These are phyloP conservation scores for Citrus maxima DNA, from an alignment of 345 rosid genomes.

Conservation along the genomic window DNA sequence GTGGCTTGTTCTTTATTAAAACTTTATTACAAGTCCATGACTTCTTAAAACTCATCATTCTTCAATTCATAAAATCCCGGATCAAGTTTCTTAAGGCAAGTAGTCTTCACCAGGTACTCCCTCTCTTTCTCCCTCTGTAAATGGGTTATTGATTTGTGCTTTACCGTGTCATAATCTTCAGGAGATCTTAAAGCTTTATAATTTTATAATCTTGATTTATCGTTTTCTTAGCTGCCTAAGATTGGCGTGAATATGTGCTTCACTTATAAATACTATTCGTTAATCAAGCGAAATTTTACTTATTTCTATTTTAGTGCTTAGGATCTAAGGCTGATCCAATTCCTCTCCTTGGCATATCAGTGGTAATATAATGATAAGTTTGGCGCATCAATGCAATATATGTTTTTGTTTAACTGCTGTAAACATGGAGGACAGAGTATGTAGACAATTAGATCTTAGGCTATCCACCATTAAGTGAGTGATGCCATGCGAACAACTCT, in stretches of 20 bases:
- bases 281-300: not conserved
- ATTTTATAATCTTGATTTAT: not conserved
- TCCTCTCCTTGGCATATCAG: not conserved
- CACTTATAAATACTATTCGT: not conserved
- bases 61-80: not conserved
- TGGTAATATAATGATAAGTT: too few species aligned
- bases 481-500: not conserved
- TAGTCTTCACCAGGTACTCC: not conserved
- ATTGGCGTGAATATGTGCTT: not conserved
- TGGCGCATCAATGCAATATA: not conserved
- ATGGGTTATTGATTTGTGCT: not conserved
- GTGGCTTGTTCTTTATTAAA: slow-evolving; percentile 3
- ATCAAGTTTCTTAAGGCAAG: not conserved
- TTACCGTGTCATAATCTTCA: not conserved
- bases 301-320: not conserved
- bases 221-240: not conserved
- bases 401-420: not conserved
- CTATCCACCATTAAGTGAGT: not conserved
- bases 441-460: not conserved
- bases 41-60: not conserved
- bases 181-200: not conserved
- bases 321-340: not conserved
- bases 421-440: not conserved
- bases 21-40: not conserved
- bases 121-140: not conserved